Evolutionary conservation across 2,329 filamentous ascomycete species (phyloP), one percentile per base, ranked within the genome.

Genomic region (Thermoascus crustaceus): DNA sequence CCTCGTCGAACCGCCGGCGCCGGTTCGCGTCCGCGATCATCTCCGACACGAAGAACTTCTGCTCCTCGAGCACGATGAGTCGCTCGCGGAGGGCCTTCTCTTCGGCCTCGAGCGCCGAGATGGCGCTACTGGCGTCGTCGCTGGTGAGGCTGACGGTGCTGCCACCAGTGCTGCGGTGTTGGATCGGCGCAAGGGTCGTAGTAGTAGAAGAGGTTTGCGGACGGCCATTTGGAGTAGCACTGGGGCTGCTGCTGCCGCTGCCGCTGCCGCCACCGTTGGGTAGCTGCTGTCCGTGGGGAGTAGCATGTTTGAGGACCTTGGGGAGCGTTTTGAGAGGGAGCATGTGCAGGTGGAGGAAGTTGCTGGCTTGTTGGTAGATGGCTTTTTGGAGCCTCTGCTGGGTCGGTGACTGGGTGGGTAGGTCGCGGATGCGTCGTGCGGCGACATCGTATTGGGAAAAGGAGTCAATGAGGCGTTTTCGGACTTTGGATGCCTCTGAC

Each of bases 321-420:
- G 82, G 82, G 0, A 87, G 66, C 18, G 76, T 76, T 55, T 85
- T 93, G 9, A 95, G 67, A 0, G 88, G 86, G 6, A 95, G 72
- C 85, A 95, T 93, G 52, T 95, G 85, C 3, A 86, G 73, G 52
- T 94, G 87, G 4, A 95, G 64, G 50, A 95, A 95, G 32, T 75
- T 74, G 34, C 81, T 86, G 1, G 87, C 85, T 47, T 88, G 82
- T 23, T 82, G 75, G 49, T 94, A 87, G 8, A 95, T 79, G 3
- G 85, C 80, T 51, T 80, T 82, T 50, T 94, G 88, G 3, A 95
- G 67, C 30, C 75, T 74, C 38, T 77, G 64, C 53, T 94, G 87
- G 0, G 83, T 78, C 0, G 77, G 70, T 32, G 76, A 88, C 4
- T 78, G 66, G 0, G 83, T 83, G 10, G 79, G 80, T 31, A 94